phyloP scores from a whole-genome alignment of 2,329 filamentous ascomycete species.

The Botryotinia convoluta region DNA sequence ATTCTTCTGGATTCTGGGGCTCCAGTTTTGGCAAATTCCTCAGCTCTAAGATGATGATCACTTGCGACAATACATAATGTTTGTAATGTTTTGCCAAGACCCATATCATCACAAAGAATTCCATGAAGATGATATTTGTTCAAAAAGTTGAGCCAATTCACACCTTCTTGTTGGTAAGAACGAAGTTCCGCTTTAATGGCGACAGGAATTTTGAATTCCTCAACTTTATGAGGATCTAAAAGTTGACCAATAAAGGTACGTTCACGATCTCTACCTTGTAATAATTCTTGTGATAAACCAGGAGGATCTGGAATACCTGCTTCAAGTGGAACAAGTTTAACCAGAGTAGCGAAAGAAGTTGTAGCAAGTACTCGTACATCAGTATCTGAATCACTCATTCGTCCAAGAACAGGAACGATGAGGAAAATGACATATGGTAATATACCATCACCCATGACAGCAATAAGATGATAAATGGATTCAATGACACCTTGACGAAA shows the following conservation, averaged over 20 bases:
- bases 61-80: constrained; percentile 97
- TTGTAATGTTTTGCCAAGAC: constrained; percentile 94
- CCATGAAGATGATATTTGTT: constrained; percentile 98
- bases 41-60: constrained; percentile 89
- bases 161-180: constrained; percentile 96
- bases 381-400: constrained; percentile 98
- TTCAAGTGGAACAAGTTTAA: constrained; percentile 95
- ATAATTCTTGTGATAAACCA: constrained; percentile 81
- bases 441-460: constrained; percentile 96
- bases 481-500: constrained; percentile 93
- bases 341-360: constrained; percentile 92
- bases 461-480: constrained; percentile 93
- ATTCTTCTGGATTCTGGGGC: constrained; percentile 74
- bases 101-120: constrained; percentile 99
- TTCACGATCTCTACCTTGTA: constrained; percentile 89
- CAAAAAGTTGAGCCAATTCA: constrained; percentile 97
- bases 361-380: constrained; percentile 93
- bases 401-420: constrained; percentile 91
- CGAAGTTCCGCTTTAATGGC: constrained; percentile 95
- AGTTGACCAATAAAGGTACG: constrained; percentile 96
- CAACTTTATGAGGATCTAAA: constrained; percentile 94
- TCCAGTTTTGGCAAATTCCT: constrained; percentile 82
- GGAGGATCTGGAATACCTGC: constrained; percentile 96
- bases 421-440: constrained; percentile 98
- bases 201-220: constrained; percentile 88